Evolutionary conservation across 345 rosid species (phyloP).

Genomic region (Chamaenerion angustifolium): DNA sequence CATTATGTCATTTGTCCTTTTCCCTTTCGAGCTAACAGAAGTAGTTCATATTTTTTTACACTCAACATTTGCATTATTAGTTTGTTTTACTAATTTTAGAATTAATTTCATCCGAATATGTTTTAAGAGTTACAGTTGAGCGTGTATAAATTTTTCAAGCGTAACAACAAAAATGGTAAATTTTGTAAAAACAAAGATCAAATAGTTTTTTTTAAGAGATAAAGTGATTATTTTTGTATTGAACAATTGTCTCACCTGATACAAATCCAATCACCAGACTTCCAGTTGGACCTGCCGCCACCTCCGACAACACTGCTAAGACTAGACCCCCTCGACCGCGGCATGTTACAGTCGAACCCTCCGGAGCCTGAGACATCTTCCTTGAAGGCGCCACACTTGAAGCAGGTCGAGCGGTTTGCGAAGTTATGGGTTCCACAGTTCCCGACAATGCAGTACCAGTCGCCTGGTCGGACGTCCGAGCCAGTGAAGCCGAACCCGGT

Average conservation of each 20-base stretch:
- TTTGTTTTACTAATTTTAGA: no score
- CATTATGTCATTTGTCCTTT: no score
- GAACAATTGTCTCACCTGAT: constrained; percentile 27
- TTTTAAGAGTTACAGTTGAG: no score
- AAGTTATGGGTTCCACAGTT: constrained; percentile 94
- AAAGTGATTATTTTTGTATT: not conserved
- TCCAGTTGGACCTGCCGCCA: constrained; percentile 56
- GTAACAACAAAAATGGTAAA: no score
- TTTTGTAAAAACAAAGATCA: no score
- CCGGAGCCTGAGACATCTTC: constrained; percentile 33
- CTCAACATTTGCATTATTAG: no score
- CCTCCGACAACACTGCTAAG: constrained; percentile 15
- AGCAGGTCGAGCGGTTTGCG: constrained; percentile 86
- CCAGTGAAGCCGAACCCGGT: constrained; percentile 68
- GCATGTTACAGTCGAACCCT: constrained; percentile 23
- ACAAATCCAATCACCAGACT: constrained; percentile 87
- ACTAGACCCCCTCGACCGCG: constrained; percentile 33
- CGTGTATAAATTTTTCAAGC: no score
- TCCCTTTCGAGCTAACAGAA: no score
- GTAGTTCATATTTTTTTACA: no score
- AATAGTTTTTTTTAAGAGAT: no score
- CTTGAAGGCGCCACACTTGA: constrained; percentile 76
- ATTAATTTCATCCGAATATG: no score
- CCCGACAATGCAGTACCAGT: constrained; percentile 76
- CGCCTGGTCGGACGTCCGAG: constrained; percentile 91